Percentiles rank a stretch among this genome's conserved stretches.
Conservation (phyloP, 2,329 filamentous ascomycete species). For the Trichothecium sympodiale region DNA sequence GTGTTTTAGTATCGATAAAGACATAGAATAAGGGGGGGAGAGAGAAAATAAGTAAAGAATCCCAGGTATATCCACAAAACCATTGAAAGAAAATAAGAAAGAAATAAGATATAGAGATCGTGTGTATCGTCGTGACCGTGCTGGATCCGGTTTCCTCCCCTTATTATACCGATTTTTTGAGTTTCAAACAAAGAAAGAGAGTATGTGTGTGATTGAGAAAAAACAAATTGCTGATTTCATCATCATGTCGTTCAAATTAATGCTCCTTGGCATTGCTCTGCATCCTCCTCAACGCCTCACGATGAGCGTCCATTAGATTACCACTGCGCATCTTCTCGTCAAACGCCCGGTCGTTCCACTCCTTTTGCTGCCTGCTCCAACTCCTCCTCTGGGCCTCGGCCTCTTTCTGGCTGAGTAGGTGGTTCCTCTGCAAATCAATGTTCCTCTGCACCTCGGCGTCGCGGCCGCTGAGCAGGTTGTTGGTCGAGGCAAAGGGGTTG, state of each 20-base stretch:
- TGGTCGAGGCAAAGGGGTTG: conserved; percentile 22
- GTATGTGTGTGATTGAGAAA: not conserved
- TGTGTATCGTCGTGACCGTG: not conserved
- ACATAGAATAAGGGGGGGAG: conserved; percentile 6
- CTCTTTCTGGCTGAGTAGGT: conserved; percentile 50
- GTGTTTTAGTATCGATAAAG: conserved; percentile 14
- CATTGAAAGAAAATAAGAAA: conserved; percentile 7
- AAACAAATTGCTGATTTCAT: not conserved
- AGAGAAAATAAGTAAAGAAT: not conserved
- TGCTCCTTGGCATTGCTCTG: conserved; percentile 39
- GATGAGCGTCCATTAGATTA: conserved; percentile 64
- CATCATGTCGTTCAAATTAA: conserved; percentile 2
- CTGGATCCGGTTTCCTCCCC: not conserved
- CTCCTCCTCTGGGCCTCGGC: conserved; percentile 50
- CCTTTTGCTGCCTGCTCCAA: conserved; percentile 44
- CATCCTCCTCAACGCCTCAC: conserved; percentile 70
- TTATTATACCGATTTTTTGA: too few species aligned
- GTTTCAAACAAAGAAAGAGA: too few species aligned
- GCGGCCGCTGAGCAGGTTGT: conserved; percentile 20
- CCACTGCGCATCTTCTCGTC: conserved; percentile 68
- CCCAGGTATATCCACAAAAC: conserved; percentile 4
- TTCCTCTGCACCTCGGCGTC: conserved; percentile 32
- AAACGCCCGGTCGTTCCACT: conserved; percentile 50
- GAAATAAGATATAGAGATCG: too few species aligned
- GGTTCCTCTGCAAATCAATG: conserved; percentile 42